Percentiles rank a stretch among this genome's conserved stretches.
phyloP scores from a whole-genome alignment of 805 yeast genomes.

The Kluyveromyces aestuarii region DNA sequence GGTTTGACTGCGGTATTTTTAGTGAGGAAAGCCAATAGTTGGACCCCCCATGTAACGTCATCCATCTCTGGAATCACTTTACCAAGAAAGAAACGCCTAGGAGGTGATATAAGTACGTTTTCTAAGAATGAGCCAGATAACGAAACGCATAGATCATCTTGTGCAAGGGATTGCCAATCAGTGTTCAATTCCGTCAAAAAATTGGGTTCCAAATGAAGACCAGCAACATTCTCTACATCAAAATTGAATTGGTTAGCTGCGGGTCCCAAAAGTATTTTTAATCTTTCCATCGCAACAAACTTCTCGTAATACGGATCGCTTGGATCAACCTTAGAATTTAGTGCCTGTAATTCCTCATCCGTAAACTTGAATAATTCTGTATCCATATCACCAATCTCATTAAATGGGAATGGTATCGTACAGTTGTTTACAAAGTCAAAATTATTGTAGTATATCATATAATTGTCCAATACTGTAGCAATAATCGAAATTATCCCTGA shows the following conservation, averaged over 20 bases:
- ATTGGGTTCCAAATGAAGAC: slow-evolving; percentile 1
- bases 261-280: neutral
- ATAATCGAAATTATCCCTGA: slow-evolving; percentile 89
- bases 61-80: slow-evolving; percentile 84
- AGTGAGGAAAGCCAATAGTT: slow-evolving; percentile 84
- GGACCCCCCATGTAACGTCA: slow-evolving; percentile 90
- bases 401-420: slow-evolving; percentile 1
- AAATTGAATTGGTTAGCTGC: neutral
- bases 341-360: neutral
- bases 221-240: slow-evolving; percentile 3
- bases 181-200: slow-evolving; percentile 1
- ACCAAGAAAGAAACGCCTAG: slow-evolving; percentile 54
- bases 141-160: neutral
- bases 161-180: slow-evolving; percentile 2
- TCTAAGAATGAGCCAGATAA: slow-evolving; percentile 2
- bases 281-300: slow-evolving; percentile 2
- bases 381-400: slow-evolving; percentile 1
- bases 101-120: slow-evolving; percentile 27
- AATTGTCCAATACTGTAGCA: slow-evolving; percentile 88
- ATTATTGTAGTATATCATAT: slow-evolving; percentile 36
- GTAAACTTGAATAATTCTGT: slow-evolving; percentile 1
- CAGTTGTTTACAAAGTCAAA: slow-evolving; percentile 22
- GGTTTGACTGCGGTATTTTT: slow-evolving; percentile 78
- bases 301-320: slow-evolving; percentile 1
- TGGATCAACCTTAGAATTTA: neutral